phyloP scores from a whole-genome alignment of 441 rosid species.

The Macaranga tanarius region DNA sequence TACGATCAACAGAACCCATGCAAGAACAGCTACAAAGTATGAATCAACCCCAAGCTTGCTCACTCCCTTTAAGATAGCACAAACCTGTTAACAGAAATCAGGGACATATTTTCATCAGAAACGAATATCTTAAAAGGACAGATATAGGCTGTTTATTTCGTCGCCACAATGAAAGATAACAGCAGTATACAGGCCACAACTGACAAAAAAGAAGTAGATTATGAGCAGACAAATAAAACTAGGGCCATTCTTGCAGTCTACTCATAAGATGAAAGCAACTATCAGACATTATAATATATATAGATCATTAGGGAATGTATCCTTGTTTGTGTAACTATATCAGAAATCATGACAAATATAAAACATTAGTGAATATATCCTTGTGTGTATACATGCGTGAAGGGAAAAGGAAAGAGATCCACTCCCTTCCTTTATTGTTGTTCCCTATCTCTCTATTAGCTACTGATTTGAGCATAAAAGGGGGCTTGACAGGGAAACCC shows the following conservation, averaged over 20 bases:
- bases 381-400: neutral
- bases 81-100: slow-evolving; percentile 50
- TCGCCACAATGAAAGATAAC: neutral
- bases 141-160: neutral
- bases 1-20: slow-evolving; percentile 58
- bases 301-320: neutral
- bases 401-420: too few relatives aligned
- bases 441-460: neutral
- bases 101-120: neutral
- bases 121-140: neutral
- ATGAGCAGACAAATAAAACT: neutral
- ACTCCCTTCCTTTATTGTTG: neutral
- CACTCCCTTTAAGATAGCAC: slow-evolving; percentile 57
- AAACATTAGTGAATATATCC: too few relatives aligned
- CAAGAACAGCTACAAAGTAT: slow-evolving; percentile 55
- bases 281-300: neutral
- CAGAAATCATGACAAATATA: too few relatives aligned
- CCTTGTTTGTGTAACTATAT: neutral
- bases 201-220: neutral
- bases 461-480: neutral
- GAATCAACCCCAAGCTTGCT: slow-evolving; percentile 57
- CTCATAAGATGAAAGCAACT: too few relatives aligned
- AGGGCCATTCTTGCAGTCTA: neutral
- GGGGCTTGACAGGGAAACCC: neutral
- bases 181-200: neutral